phyloP scores from a whole-genome alignment of 1,284 basidiomycete species.

The Heterobasidion parviporum region DNA sequence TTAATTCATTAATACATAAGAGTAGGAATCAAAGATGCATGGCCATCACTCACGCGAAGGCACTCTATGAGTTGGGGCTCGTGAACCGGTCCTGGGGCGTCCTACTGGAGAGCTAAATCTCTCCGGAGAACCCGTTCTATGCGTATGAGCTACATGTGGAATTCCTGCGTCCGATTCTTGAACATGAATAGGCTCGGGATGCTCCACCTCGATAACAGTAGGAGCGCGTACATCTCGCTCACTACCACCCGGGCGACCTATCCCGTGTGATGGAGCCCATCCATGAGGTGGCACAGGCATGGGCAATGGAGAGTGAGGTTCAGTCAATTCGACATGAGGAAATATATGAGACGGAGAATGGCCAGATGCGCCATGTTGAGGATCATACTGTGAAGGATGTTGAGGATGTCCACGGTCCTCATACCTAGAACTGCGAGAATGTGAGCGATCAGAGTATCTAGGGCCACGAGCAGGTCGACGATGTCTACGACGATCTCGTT shows the following conservation, averaged over 20 bases:
- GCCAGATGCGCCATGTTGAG: background rate
- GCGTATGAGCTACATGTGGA: no score
- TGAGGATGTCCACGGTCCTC: slow-evolving; percentile 4
- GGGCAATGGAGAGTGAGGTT: background rate
- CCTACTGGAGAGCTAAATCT: background rate
- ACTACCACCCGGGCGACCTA: background rate
- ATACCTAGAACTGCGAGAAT: slow-evolving; percentile 7
- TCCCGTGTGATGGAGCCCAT: background rate
- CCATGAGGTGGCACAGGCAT: background rate
- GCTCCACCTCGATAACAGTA: background rate
- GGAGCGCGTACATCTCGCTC: background rate
- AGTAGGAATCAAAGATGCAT: no score
- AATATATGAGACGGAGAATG: background rate
- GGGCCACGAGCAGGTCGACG: background rate
- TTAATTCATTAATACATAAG: no score
- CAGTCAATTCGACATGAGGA: background rate
- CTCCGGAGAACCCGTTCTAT: background rate
- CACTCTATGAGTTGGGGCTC: background rate
- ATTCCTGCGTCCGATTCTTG: no score
- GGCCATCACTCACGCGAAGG: background rate
- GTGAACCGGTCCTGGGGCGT: background rate
- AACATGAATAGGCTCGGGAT: no score
- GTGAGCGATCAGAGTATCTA: background rate
- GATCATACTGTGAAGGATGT: background rate
- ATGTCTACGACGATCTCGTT: background rate